phyloP scores from a whole-genome alignment of 129 eudicot genomes.

The Daucus carota region DH1_v3.0 NC_030386.2:37479001-37479500 shows the following conservation, averaged over 20 bases:
- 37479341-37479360: constrained; percentile 44
- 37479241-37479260: constrained; percentile 20
- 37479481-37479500: neutral
- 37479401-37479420: constrained; percentile 32
- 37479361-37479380: constrained; percentile 37
- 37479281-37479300: constrained; percentile 62
- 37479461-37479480: neutral
- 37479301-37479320: constrained; percentile 53
- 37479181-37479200: constrained; percentile 54
- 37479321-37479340: constrained; percentile 83
- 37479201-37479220: constrained; percentile 71
- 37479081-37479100: constrained; percentile 72
- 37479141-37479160: constrained; percentile 90
- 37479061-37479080: constrained; percentile 53
- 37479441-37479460: constrained; percentile 39
- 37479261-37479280: constrained; percentile 32
- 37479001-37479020: neutral
- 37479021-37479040: neutral
- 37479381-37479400: constrained; percentile 20
- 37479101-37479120: constrained; percentile 69
- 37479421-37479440: constrained; percentile 66
- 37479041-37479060: constrained; percentile 14
- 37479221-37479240: constrained; percentile 18
- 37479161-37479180: constrained; percentile 62
- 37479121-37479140: constrained; percentile 52